Conservation (phyloP, 2,329 filamentous ascomycete genomes). For the Apiospora marii region DNA sequence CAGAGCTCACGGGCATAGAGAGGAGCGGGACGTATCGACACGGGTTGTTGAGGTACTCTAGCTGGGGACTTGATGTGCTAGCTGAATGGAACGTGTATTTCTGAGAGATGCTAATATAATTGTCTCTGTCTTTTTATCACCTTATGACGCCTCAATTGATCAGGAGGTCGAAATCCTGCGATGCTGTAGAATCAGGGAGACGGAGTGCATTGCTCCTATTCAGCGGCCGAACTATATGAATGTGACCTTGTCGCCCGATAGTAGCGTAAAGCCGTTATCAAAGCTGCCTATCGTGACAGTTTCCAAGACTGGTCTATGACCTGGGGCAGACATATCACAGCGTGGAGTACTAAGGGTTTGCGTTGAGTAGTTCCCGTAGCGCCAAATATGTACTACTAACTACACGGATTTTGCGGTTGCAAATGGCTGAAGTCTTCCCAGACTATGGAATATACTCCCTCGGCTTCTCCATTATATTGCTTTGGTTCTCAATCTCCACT, state of each 20-base stretch:
- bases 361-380: background rate
- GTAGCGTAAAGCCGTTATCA: background rate
- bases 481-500: background rate
- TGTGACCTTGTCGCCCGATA: background rate
- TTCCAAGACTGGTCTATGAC: background rate
- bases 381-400: background rate
- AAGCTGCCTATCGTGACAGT: background rate
- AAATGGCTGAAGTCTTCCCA: background rate
- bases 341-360: background rate
- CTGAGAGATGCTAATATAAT: constrained; percentile 19
- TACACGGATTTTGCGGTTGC: background rate
- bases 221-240: background rate
- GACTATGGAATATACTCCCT: background rate
- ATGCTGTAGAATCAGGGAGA: background rate
- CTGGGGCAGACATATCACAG: too few species aligned
- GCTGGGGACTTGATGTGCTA: background rate
- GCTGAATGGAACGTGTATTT: constrained; percentile 9
- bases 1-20: background rate
- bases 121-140: background rate
- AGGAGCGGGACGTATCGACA: background rate
- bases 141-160: background rate
- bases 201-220: background rate
- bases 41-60: constrained; percentile 7
- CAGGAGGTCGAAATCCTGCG: background rate
- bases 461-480: background rate